These are phyloP conservation scores for Exophiala sp. DNA, from an alignment of 2,329 filamentous ascomycete genomes.

Conservation along the genomic window DNA sequence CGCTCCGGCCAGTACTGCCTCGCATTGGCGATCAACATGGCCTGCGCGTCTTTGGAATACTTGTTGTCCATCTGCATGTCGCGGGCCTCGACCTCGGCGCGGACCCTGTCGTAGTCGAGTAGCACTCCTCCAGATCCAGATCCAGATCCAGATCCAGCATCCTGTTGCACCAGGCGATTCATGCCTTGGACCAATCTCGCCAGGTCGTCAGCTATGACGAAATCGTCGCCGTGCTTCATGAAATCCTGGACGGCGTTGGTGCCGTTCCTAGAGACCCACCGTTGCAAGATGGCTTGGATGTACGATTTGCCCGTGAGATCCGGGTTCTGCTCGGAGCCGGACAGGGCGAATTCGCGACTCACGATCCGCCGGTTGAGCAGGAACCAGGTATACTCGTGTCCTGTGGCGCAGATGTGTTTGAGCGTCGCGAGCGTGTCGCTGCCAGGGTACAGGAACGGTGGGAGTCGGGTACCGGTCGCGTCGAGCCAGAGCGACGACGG, in stretches of 20 bases:
- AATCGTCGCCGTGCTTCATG: conserved; percentile 54
- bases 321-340: conserved; percentile 59
- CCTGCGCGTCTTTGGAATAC: conserved; percentile 56
- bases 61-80: conserved; percentile 53
- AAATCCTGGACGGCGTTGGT: conserved; percentile 54
- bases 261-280: conserved; percentile 50
- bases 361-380: conserved; percentile 55
- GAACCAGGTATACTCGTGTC: conserved; percentile 61
- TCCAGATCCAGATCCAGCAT: conserved; percentile 44
- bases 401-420: conserved; percentile 55
- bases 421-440: conserved; percentile 54
- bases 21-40: conserved; percentile 56
- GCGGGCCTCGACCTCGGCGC: conserved; percentile 47
- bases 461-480: conserved; percentile 53
- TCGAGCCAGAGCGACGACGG: conserved; percentile 60
- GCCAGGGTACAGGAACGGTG: conserved; percentile 53
- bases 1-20: conserved; percentile 53
- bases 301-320: conserved; percentile 55
- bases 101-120: conserved; percentile 44
- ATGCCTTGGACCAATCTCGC: conserved; percentile 52
- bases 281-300: conserved; percentile 45
- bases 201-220: conserved; percentile 53
- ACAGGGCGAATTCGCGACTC: conserved; percentile 57
- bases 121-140: too few species aligned
- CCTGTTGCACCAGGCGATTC: conserved; percentile 50